These are phyloP conservation scores for Firmiana major DNA, from an alignment of 345 rosid genomes.

Conservation along the genomic window DNA sequence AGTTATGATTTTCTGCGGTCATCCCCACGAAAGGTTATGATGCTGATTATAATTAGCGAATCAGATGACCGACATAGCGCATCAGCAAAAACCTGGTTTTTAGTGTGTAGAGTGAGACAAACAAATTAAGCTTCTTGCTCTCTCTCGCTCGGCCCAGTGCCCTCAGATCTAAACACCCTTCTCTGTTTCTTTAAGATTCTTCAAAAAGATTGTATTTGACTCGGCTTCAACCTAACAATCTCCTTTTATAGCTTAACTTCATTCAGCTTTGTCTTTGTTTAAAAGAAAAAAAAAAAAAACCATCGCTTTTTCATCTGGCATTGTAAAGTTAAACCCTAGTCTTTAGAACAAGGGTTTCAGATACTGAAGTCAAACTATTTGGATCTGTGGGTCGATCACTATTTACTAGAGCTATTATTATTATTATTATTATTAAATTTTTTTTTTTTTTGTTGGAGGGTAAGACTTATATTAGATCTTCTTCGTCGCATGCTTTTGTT, in stretches of 20 bases:
- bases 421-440: too few species aligned
- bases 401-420: background rate
- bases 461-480: background rate
- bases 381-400: background rate
- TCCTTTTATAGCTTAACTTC: background rate
- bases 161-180: background rate
- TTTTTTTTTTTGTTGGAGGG: background rate
- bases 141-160: background rate
- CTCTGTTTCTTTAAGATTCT: background rate
- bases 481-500: background rate
- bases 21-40: background rate
- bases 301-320: background rate
- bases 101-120: too few species aligned
- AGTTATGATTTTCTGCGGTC: background rate
- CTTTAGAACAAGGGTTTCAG: background rate
- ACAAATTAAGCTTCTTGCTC: too few species aligned
- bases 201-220: background rate
- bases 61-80: too few species aligned
- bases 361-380: background rate
- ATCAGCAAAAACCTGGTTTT: too few species aligned
- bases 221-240: background rate
- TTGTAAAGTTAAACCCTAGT: background rate
- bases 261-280: background rate
- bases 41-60: too few species aligned
- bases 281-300: background rate